Conservation (phyloP, 164 flowering plant species). For the Kingdonia uniflora region DNA sequence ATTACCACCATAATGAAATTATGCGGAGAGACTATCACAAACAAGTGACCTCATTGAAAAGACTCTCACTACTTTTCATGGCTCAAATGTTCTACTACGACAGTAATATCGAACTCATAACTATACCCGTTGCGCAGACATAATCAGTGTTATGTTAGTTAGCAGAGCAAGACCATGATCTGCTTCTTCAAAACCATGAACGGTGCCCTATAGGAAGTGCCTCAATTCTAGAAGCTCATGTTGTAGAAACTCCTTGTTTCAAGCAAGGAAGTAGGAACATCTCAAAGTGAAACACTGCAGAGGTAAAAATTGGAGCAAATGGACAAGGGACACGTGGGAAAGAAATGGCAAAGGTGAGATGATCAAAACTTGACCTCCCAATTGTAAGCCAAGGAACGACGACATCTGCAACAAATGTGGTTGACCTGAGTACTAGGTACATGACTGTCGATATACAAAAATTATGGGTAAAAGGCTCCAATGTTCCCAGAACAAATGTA, state of each 20-base stretch:
- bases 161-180: not conserved
- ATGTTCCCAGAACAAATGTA: not conserved
- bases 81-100: not conserved
- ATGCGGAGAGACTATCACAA: not conserved
- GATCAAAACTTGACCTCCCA: not conserved
- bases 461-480: no score
- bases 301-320: no score
- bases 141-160: no score
- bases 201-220: not conserved
- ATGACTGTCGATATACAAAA: no score
- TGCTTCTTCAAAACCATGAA: not conserved
- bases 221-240: not conserved
- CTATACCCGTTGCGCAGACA: no score
- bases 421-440: not conserved
- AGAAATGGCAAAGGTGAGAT: no score
- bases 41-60: not conserved
- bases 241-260: not conserved
- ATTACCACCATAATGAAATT: not conserved
- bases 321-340: not conserved
- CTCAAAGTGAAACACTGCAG: not conserved
- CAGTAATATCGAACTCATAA: not conserved
- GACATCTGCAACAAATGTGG: not conserved
- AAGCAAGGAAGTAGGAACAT: not conserved
- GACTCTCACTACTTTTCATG: not conserved
- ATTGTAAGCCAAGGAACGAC: no score